Evolutionary conservation across 2,329 filamentous ascomycete genomes (phyloP).

Genomic region (Fusarium subtropicale): DNA sequence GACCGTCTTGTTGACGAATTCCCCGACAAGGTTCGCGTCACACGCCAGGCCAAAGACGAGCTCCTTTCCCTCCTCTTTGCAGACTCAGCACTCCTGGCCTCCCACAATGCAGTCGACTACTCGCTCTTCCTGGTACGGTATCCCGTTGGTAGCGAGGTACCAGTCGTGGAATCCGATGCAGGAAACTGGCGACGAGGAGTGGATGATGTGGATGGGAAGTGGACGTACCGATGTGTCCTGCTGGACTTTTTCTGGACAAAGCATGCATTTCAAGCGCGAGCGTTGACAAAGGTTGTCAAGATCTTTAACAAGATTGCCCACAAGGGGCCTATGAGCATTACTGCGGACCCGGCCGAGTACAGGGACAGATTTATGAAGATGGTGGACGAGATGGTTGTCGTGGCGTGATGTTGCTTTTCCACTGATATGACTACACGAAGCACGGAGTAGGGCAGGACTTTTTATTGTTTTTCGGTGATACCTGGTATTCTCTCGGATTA

Average conservation of each 20-base stretch:
- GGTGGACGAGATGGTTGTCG: slow-evolving; percentile 58
- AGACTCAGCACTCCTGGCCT: slow-evolving; percentile 72
- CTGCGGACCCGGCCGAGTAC: slow-evolving; percentile 76
- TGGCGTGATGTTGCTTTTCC: slow-evolving; percentile 36
- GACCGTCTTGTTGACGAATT: slow-evolving; percentile 75
- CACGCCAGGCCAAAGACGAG: slow-evolving; percentile 63
- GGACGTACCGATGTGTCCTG: slow-evolving; percentile 74
- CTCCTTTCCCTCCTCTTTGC: slow-evolving; percentile 66
- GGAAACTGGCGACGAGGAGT: slow-evolving; percentile 71
- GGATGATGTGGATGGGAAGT: slow-evolving; percentile 69
- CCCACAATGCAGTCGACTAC: slow-evolving; percentile 77
- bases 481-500: background rate
- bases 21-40: slow-evolving; percentile 71
- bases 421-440: background rate
- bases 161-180: slow-evolving; percentile 31
- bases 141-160: slow-evolving; percentile 25
- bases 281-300: slow-evolving; percentile 74
- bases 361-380: slow-evolving; percentile 64
- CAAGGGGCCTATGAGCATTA: slow-evolving; percentile 80
- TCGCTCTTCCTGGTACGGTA: slow-evolving; percentile 76
- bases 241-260: slow-evolving; percentile 85
- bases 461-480: background rate
- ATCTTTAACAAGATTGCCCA: slow-evolving; percentile 71
- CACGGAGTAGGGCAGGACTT: background rate
- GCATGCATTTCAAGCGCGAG: slow-evolving; percentile 73